phyloP scores from a whole-genome alignment of 768 basidiomycete species.

The Sarcodon aspratus region DNA sequence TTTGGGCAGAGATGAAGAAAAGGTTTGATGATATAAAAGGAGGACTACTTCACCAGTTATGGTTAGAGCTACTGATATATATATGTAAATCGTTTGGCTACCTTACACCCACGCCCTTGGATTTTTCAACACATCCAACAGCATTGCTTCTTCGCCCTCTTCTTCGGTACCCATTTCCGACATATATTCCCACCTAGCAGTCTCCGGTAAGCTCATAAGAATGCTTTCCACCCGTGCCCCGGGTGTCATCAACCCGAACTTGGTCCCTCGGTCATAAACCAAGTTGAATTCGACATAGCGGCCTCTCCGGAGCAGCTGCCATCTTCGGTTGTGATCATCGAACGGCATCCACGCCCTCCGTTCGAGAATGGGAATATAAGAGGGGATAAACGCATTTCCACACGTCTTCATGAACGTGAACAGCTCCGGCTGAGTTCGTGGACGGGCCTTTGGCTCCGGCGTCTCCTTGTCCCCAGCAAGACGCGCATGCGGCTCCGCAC shows the following conservation, averaged over 20 bases:
- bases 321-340: constrained; percentile 64
- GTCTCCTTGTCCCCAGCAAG: constrained; percentile 27
- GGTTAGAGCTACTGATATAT: neutral
- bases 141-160: constrained; percentile 36
- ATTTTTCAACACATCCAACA: constrained; percentile 36
- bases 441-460: constrained; percentile 24
- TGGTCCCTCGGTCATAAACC: constrained; percentile 59
- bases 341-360: constrained; percentile 42
- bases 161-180: constrained; percentile 39
- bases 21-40: too few species aligned
- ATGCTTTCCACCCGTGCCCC: constrained; percentile 55
- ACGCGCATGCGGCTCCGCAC: constrained; percentile 51
- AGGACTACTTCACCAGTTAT: too few species aligned
- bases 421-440: constrained; percentile 51
- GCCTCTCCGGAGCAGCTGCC: constrained; percentile 88
- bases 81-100: neutral
- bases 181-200: constrained; percentile 61
- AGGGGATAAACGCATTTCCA: constrained; percentile 77
- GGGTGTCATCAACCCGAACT: constrained; percentile 51
- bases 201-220: constrained; percentile 53
- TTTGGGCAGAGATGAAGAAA: too few species aligned
- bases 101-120: constrained; percentile 34
- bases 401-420: constrained; percentile 65
- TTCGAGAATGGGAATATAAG: constrained; percentile 80
- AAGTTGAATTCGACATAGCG: constrained; percentile 85